phyloP scores from a whole-genome alignment of 2,329 filamentous ascomycete genomes.

The Colletotrichum viniferum region DNA sequence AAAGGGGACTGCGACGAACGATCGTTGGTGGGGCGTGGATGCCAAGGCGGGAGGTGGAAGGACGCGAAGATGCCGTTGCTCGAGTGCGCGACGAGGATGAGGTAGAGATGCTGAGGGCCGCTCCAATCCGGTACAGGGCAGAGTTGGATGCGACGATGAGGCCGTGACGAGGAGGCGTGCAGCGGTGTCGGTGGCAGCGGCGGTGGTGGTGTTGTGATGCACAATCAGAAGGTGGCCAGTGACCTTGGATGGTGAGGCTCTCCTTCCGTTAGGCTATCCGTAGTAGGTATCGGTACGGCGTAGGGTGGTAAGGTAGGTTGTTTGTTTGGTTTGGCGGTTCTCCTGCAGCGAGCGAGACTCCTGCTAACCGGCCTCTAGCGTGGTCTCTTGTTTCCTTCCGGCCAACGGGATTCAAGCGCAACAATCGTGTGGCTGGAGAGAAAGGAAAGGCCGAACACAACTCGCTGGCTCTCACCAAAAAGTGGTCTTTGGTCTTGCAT shows the following conservation, averaged over 20 bases:
- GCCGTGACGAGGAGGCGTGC: not conserved
- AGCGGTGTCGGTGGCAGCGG: not conserved
- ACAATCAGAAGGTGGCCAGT: not conserved
- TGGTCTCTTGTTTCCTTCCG: not conserved
- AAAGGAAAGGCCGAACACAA: not conserved
- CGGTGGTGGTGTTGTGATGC: not conserved
- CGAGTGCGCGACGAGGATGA: not conserved
- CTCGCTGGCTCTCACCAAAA: not conserved
- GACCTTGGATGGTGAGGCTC: slow-evolving; percentile 10
- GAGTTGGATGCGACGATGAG: not conserved
- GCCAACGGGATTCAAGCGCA: not conserved
- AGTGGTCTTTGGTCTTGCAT: slow-evolving; percentile 16
- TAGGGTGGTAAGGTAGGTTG: not conserved
- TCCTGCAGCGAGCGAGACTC: not conserved
- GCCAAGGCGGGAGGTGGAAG: slow-evolving; percentile 9
- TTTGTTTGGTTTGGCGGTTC: not conserved
- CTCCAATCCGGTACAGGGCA: not conserved
- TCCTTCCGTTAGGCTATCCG: not conserved
- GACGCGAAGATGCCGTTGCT: not conserved
- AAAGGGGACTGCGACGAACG: slow-evolving; percentile 5
- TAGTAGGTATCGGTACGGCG: not conserved
- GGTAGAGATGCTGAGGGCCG: not conserved
- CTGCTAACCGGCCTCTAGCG: not conserved
- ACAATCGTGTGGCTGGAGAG: slow-evolving; percentile 13
- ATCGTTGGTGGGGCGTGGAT: slow-evolving; percentile 16